These are phyloP conservation scores for Monilinia fructigena DNA, from an alignment of 2,329 filamentous ascomycete species.

Conservation along the genomic window DNA sequence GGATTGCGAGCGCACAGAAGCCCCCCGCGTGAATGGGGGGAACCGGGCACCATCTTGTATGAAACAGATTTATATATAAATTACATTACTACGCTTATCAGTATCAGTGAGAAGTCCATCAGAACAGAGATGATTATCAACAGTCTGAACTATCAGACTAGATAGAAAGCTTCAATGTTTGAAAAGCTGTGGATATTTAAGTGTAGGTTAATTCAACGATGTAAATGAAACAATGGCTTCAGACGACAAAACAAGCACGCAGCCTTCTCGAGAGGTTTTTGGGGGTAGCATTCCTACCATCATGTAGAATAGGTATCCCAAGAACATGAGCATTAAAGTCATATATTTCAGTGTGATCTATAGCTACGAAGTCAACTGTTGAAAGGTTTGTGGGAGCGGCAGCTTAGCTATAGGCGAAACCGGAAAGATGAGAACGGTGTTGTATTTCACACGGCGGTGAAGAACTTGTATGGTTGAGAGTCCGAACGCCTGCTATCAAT, in stretches of 20 bases:
- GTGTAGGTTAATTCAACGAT: not conserved
- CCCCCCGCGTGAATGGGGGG: constrained; percentile 63
- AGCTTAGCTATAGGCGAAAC: too few species aligned
- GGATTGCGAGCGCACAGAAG: constrained; percentile 65
- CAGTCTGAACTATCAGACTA: not conserved
- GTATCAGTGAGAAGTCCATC: not conserved
- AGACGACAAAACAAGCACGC: constrained; percentile 64
- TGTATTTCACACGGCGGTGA: too few species aligned
- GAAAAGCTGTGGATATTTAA: not conserved
- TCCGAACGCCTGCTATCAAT: too few species aligned
- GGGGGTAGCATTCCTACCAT: not conserved
- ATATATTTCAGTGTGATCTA: constrained; percentile 6
- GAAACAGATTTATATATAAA: constrained; percentile 67
- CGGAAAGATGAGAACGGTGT: too few species aligned
- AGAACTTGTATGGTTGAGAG: too few species aligned
- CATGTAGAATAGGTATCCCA: not conserved
- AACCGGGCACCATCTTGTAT: constrained; percentile 73
- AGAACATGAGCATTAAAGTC: not conserved
- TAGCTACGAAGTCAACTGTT: too few species aligned
- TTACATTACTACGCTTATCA: constrained; percentile 47
- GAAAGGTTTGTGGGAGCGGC: too few species aligned
- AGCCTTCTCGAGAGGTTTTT: constrained; percentile 42
- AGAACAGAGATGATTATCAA: not conserved
- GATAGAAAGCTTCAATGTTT: not conserved
- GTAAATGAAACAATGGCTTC: constrained; percentile 42